Base-by-base conservation (phyloP, 768 basidiomycete genomes). In the Pisolithus tinctorius region DNA sequence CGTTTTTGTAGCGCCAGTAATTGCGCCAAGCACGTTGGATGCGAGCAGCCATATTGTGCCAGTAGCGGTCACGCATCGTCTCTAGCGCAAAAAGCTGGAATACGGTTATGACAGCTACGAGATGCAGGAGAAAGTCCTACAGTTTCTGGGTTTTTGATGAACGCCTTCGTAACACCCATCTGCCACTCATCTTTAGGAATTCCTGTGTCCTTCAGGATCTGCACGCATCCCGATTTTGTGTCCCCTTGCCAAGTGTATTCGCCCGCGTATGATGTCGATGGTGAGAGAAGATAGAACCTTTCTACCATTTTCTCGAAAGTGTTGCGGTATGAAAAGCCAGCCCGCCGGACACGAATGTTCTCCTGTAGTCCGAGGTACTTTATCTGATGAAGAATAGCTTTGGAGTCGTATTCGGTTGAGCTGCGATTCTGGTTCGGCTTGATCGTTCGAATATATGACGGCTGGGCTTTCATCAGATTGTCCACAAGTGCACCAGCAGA, bases 291-390 rank as follows among this genome's bases (percentile, higher is more conserved):
- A 66, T 98, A 99, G 71, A 99, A 99, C 55, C 96, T 79, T 67
- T 98, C 93, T 37, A 99, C 90, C 90, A 99, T 93, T 75, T 97
- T 98, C 69, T 95, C 91, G 62, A 99, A 99, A 1, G 95, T 93
- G 60, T 98, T 98, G 53, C 96, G 74, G 68, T 99, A 99, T 0
- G 96, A 96, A 64, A 99, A 99, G 45, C 96, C 96, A 23, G 96
- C 96, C 53, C 96, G 81, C 50, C 96, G 86, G 40, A 99, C 93
- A 44, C 96, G 84, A 49, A 99, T 97, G 63, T 99, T 99, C 69
- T 99, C 96, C 67, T 99, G 93, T 50, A 99, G 71, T 63, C 96
- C 96, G 39, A 99, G 85, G 66, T 99, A 99, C 68, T 99, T 98
- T 75, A 99, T 93, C 70, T 99, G 96, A 72, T 99, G 96, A 40